phyloP scores from a whole-genome alignment of 73 alveolate species.

The Paramecium sexaurelia region DNA sequence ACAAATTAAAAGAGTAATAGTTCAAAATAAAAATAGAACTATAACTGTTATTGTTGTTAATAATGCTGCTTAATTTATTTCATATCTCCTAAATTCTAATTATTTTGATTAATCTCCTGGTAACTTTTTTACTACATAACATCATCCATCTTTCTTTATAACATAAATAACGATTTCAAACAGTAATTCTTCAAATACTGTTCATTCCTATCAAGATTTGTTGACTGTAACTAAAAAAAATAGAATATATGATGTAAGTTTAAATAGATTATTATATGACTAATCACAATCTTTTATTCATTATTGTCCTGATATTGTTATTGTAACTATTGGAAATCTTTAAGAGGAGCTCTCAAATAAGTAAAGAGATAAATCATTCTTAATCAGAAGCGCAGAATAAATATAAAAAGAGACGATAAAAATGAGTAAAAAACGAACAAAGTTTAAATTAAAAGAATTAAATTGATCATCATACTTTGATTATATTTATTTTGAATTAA shows the following conservation, averaged over 20 bases:
- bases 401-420: not conserved
- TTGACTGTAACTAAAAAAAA: conserved; percentile 17
- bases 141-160: conserved; percentile 1
- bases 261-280: conserved; percentile 5
- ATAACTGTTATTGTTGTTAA: conserved; percentile 1
- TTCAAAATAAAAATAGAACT: not conserved
- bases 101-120: not conserved
- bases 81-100: not conserved
- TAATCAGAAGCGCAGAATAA: not conserved
- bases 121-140: not conserved
- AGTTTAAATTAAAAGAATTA: not conserved
- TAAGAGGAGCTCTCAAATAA: not conserved
- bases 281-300: not conserved
- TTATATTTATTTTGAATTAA: not conserved
- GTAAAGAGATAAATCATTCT: not conserved
- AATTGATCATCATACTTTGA: not conserved
- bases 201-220: not conserved
- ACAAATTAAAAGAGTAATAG: not conserved
- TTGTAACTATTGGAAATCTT: not conserved
- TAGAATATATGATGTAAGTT: not conserved
- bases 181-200: not conserved
- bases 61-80: not conserved
- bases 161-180: not conserved
- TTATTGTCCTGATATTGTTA: conserved; percentile 54
- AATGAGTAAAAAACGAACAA: not conserved